phyloP scores from a whole-genome alignment of 1,284 basidiomycete species.

The Cutaneotrichosporon sp. region DNA sequence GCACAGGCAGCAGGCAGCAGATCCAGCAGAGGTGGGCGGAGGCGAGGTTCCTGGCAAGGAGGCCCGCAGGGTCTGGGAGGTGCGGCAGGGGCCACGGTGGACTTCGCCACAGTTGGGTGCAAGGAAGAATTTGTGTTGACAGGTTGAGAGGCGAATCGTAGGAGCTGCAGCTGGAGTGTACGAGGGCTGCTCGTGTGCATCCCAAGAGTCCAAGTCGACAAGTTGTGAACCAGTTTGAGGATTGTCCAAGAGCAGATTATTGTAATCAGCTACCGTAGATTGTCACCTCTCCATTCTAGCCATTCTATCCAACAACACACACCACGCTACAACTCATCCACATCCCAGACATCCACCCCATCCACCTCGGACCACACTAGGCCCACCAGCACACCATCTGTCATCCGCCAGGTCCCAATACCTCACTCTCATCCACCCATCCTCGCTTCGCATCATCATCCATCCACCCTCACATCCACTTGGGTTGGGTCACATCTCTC shows the following conservation, averaged over 20 bases:
- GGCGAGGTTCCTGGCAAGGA: background rate
- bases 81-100: background rate
- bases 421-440: background rate
- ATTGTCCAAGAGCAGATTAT: background rate
- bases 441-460: background rate
- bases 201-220: no score
- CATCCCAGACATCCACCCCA: background rate
- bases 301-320: no score
- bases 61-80: background rate
- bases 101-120: background rate
- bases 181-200: no score
- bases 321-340: background rate
- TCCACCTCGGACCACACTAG: no score
- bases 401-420: no score
- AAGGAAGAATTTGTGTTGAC: constrained; percentile 2
- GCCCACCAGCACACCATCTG: background rate
- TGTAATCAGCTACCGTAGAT: constrained; percentile 1
- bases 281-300: no score
- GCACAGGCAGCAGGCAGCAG: no score
- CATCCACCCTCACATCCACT: background rate
- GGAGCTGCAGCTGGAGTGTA: no score
- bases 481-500: background rate
- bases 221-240: background rate
- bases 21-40: no score
- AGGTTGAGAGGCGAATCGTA: background rate